Percentiles rank a stretch among this genome's conserved stretches.
Evolutionary conservation across 768 basidiomycete species (phyloP).

Genomic region (Coprinellus aureogranulatus): DNA sequence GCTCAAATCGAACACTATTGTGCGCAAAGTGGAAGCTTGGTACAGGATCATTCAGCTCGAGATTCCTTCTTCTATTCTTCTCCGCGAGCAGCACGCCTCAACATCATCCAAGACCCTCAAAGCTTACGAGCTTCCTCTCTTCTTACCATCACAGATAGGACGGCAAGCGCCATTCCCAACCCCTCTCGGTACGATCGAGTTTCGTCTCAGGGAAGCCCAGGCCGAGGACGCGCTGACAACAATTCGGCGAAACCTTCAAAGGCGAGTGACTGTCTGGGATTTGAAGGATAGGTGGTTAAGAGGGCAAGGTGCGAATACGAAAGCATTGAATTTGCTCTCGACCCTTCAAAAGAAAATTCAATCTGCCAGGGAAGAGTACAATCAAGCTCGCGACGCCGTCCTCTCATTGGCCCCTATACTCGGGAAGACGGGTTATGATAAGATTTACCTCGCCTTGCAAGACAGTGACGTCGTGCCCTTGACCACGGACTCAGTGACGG

Average conservation of each 20-base stretch:
- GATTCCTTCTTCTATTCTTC: conserved; percentile 6
- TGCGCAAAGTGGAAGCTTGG: conserved; percentile 17
- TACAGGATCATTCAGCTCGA: conserved; percentile 10
- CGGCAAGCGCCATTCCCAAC: no score
- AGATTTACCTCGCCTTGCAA: no score
- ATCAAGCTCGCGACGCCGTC: neutral
- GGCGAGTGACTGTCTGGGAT: conserved; percentile 18
- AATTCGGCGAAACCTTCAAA: conserved; percentile 18
- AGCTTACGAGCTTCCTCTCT: no score
- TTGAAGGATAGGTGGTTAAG: conserved; percentile 19
- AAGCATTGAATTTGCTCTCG: conserved; percentile 16
- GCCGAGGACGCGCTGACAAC: conserved; percentile 22
- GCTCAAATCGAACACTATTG: conserved; percentile 13
- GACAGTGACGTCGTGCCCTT: no score
- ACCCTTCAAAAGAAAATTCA: conserved; percentile 15
- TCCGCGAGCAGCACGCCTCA: no score
- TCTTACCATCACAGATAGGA: no score
- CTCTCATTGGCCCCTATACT: no score
- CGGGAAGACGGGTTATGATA: no score
- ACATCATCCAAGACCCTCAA: no score
- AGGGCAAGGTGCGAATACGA: conserved; percentile 23
- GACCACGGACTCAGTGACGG: no score
- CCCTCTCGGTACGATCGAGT: no score
- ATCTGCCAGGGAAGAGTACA: conserved; percentile 1
- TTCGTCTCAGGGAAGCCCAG: conserved; percentile 20